Conservation (phyloP, 495 filamentous ascomycete genomes). For the Aspergillus leporis region DNA sequence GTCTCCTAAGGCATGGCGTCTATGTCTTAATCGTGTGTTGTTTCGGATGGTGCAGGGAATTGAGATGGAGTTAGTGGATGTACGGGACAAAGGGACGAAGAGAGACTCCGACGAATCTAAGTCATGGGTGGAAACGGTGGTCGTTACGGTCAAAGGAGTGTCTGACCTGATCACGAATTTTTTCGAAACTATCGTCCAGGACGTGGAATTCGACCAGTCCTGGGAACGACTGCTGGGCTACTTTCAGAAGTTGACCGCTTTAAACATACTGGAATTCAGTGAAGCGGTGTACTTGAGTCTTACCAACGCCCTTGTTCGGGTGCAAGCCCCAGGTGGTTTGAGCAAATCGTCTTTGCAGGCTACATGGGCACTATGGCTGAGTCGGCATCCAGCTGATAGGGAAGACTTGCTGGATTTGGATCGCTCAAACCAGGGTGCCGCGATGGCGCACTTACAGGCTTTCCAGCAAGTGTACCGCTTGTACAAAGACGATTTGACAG, state of each 20-base stretch:
- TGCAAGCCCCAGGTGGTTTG: conserved; percentile 44
- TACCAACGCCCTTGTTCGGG: conserved; percentile 63
- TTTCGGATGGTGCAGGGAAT: conserved; percentile 67
- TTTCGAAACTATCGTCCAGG: conserved; percentile 58
- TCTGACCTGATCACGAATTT: conserved; percentile 68
- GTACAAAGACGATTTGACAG: conserved; percentile 62
- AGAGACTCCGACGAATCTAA: conserved; percentile 34
- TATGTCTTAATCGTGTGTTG: conserved; percentile 78
- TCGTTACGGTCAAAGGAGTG: conserved; percentile 69
- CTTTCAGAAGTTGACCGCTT: conserved; percentile 58
- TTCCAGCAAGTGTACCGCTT: conserved; percentile 80
- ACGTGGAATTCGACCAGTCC: conserved; percentile 58
- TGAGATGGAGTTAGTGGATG: conserved; percentile 25
- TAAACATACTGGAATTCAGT: conserved; percentile 66
- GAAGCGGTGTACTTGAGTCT: conserved; percentile 70
- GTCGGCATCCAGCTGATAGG: conserved; percentile 56
- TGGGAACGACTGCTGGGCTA: conserved; percentile 71
- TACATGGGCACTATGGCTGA: conserved; percentile 74
- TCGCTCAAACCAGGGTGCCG: conserved; percentile 69
- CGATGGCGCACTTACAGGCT: conserved; percentile 74
- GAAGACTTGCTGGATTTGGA: conserved; percentile 47
- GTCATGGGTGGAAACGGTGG: conserved; percentile 76
- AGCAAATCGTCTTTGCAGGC: conserved; percentile 58
- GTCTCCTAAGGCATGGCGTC: conserved; percentile 74
- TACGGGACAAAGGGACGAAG: conserved; percentile 24